Evolutionary conservation across 2,329 filamentous ascomycete genomes (phyloP), one percentile per base, ranked within the genome.

Genomic region (Cercospora janseana): DNA sequence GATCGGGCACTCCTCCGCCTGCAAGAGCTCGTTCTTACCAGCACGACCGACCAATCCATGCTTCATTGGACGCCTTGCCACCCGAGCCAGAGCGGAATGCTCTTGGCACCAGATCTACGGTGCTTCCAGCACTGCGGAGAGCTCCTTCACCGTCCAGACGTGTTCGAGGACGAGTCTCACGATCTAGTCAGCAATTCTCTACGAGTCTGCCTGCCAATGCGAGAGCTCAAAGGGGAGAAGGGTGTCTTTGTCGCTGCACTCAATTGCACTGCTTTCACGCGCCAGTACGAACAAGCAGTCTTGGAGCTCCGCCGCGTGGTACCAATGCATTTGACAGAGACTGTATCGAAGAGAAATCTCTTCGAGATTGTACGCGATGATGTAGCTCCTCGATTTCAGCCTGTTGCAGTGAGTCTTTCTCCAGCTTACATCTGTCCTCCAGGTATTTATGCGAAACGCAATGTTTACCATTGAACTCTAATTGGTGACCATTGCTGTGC

Each of bases 31-130:
- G 42, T 61, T 9, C 32, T 61, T 4, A 48, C 37, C 5, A 18
- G 26, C 3, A 53, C 53, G 1, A 48, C 56, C 9, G 60, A 62
- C 32, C 56, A 55, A 13, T 55, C 54, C 10, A 55, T 60, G 18
- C 54, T 60, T 23, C 34, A 45, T 28, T 59, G 54, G 56, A 38
- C 6, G n/a, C 40, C 47, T 21, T 28, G 21, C 4, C 13, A 18
- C 12, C 31, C 31, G 4, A 27, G 12, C 6, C 47, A 50, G 13
- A 35, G 12, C 4, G 24, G 29, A 4, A 21, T 45, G n/a, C 29
- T 50, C 1, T n/a, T 50, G 6, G 40, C 47, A 6, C 47, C 47
- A 2, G 16, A 45, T 10, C 2, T 27, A 0, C 32, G 34, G 31
- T 44, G 47, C 24, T 50, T 50, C 26, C 21, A 41, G 5, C 23